Conservation (phyloP, 176 grass and related monocot species). For the Hsuehochloa calcarea region DNA sequence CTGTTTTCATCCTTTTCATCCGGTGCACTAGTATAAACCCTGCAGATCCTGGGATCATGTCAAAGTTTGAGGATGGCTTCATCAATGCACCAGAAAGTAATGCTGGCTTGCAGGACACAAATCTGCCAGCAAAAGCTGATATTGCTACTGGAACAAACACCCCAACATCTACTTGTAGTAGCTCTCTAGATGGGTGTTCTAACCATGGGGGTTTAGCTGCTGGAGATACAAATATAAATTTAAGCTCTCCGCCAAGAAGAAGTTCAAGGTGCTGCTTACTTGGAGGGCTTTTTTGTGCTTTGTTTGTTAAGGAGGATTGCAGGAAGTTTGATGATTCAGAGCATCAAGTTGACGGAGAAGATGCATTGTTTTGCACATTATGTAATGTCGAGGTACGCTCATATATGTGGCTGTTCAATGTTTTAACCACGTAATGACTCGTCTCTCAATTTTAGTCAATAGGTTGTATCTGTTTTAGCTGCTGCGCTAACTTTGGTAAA, state of each 20-base stretch:
- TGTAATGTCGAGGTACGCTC: slow-evolving; percentile 73
- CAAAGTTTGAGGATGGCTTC: slow-evolving; percentile 55
- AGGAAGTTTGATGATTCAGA: slow-evolving; percentile 59
- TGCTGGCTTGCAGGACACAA: slow-evolving; percentile 28
- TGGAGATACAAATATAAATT: slow-evolving; percentile 37
- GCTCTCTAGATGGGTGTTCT: slow-evolving; percentile 50
- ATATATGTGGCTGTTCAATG: neutral
- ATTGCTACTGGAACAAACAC: slow-evolving; percentile 38
- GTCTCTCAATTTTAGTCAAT: slow-evolving; percentile 4
- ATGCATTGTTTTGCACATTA: slow-evolving; percentile 81
- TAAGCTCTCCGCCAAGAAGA: slow-evolving; percentile 18
- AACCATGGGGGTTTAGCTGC: slow-evolving; percentile 45
- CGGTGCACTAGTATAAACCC: slow-evolving; percentile 93
- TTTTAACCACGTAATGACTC: neutral
- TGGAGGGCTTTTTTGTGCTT: slow-evolving; percentile 65
- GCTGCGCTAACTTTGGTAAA: slow-evolving; percentile 6
- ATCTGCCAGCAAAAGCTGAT: slow-evolving; percentile 34
- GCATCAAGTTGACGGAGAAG: slow-evolving; percentile 60
- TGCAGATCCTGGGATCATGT: slow-evolving; percentile 86
- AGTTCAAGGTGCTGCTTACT: slow-evolving; percentile 51
- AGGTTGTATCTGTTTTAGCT: slow-evolving; percentile 5
- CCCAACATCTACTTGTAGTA: slow-evolving; percentile 49
- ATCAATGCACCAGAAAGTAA: slow-evolving; percentile 42
- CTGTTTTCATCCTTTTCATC: slow-evolving; percentile 79
- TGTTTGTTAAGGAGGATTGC: slow-evolving; percentile 80